Percentiles rank a stretch among this genome's conserved stretches.
Conservation (phyloP, 768 basidiomycete species). For the Rhizopogon vulgaris region DNA sequence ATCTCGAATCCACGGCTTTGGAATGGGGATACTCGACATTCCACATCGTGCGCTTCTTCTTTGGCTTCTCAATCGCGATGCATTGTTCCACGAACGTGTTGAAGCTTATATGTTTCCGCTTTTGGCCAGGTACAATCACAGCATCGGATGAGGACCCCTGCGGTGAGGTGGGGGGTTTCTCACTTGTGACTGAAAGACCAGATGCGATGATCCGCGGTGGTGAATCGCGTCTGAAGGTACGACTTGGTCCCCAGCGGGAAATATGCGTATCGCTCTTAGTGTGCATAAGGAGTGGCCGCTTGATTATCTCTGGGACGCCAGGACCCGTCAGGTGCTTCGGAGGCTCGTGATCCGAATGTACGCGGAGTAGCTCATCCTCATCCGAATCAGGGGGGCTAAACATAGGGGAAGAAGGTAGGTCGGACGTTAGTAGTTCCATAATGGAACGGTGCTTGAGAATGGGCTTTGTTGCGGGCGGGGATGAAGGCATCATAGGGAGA, state of each 20-base stretch:
- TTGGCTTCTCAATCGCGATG: conserved; percentile 82
- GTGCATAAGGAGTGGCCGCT: conserved; percentile 60
- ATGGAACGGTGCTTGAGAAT: conserved; percentile 96
- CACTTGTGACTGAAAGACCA: conserved; percentile 4
- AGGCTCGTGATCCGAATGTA: conserved; percentile 18
- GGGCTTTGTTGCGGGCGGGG: conserved; percentile 52
- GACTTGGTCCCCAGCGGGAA: conserved; percentile 43
- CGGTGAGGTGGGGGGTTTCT: conserved; percentile 6
- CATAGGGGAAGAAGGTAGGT: conserved; percentile 57
- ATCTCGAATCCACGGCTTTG: conserved; percentile 9
- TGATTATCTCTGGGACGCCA: neutral
- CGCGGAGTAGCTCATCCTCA: conserved; percentile 27
- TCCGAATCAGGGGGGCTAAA: conserved; percentile 55
- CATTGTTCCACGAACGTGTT: conserved; percentile 98
- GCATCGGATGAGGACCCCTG: conserved; percentile 14
- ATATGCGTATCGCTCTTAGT: conserved; percentile 90
- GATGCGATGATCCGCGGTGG: conserved; percentile 52
- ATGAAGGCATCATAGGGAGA: conserved; percentile 31
- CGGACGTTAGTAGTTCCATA: conserved; percentile 78
- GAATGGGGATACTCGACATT: conserved; percentile 19
- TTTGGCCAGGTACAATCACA: conserved; percentile 22
- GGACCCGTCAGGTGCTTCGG: neutral
- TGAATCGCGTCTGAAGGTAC: conserved; percentile 52
- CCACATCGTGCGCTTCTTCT: conserved; percentile 24
- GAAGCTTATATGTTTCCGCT: conserved; percentile 92